Evolutionary conservation across 1,139 yeast genomes (phyloP), one percentile per base, ranked within the genome.

Genomic region (Protomyces macrosporus): DNA sequence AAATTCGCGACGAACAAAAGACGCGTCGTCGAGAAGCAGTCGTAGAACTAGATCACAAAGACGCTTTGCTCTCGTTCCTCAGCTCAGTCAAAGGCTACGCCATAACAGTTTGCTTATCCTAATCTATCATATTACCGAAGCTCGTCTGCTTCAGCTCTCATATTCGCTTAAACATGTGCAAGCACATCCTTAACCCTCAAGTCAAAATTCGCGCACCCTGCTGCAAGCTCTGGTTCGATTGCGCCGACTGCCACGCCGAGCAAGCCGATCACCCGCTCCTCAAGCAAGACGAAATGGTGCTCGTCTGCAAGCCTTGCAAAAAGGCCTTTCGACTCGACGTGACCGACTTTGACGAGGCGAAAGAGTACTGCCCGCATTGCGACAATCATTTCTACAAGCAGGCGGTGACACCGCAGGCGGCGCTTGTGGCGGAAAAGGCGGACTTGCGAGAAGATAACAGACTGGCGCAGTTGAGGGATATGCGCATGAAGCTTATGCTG

Each of bases 321-420:
- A 75, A 74, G 56, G 77, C 78, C 6, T 75, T 75, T 67, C 70
- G 78, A 65, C 75, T 73, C 67, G 73, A 65, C 9, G 69, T 45
- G 14, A 39, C 58, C 40, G 77, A 75, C 55, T 75, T 74, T 53
- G 78, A 75, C 64, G 77, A 75, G 54, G 66, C 75, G 0, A 78
- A 75, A 64, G 72, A 75, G 45, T 75, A 69, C 67, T 75, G 78
- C 55, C 78, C 78, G 1, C 72, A 74, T 66, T 75, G 78, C 62
- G 78, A 75, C 63, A 75, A 74, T 67, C 76, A 73, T 67, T 76
- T 70, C 65, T 70, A 72, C 67, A 71, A 73, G 55, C 75, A 74
- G 1, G 72, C 72, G 3, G 69, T 66, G 42, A 68, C 71, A 6
- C 68, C 67, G n/a, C 69, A 66, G 36, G 63, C 59, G 3, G 57